Evolutionary conservation across 2,329 filamentous ascomycete species (phyloP), one percentile per base, ranked within the genome.

Genomic region (Aspergillus tamarii): DNA sequence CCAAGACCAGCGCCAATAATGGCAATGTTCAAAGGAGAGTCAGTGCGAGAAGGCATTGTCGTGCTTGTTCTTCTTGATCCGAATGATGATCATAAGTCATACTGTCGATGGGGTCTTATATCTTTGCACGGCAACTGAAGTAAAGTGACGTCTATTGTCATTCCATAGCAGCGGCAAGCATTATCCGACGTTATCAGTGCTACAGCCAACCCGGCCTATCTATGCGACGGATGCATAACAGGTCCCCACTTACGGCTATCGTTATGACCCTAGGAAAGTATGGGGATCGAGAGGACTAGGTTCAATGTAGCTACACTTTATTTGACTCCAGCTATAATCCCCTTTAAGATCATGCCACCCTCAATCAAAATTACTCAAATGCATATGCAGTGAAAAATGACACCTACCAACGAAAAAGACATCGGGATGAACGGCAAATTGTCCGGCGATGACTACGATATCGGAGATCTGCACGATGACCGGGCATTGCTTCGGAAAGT

Each of bases 401-500:
- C 53, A 16, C 12, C 39, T 26, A 45, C 39, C 19, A 12, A 14
- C 56, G 61, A 56, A 48, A 55, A 32, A 45, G 62, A 57, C 3
- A 50, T 30, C 23, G 46, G 26, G 5, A 30, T 28, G 46, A 50
- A 19, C 23, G 26, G 7, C 23, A 65, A 60, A 43, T 23, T 59
- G 45, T 61, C 63, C 55, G 52, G 53, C 39, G 65, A 62, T 28
- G 65, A 71, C 67, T 68, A 53, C 58, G 63, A 21, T 62, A 57
- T 79, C 78, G 45, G 57, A 32, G 74, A 82, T 67, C 74, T 74
- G 21, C 70, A 72, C 26, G 75, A 75, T 65, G 75, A 86, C 54
- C 76, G 77, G 64, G 75, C 75, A 1, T 73, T 89, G 50, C 78
- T 85, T 5, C 82, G 83, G 64, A 87, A 84, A 74, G 83, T 89